Percentiles rank a stretch among this genome's conserved stretches.
Evolutionary conservation across 2,329 filamentous ascomycete genomes (phyloP).

Genomic region (Trichoderma aggressivum): DNA sequence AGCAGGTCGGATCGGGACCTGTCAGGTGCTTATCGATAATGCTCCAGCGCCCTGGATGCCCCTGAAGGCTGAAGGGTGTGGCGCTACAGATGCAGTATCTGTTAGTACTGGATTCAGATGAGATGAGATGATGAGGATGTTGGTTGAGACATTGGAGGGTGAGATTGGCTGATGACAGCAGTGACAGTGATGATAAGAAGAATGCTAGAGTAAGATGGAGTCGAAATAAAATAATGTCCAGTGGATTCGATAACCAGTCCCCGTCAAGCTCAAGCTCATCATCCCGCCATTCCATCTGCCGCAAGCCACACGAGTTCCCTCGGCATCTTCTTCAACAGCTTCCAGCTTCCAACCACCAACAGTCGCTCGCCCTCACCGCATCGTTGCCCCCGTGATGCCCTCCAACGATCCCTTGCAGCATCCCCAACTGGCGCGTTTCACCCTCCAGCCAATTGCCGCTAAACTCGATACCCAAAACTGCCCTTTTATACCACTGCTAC

Average conservation of each 20-base stretch:
- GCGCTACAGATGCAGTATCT: background rate
- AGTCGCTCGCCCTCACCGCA: background rate
- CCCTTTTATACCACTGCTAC: background rate
- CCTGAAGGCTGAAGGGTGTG: background rate
- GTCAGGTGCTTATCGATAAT: conserved; percentile 8
- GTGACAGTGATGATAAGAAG: background rate
- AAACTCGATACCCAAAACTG: background rate
- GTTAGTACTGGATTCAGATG: background rate
- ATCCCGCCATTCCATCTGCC: background rate
- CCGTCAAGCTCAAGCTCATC: background rate
- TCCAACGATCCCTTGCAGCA: background rate
- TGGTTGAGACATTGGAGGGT: background rate
- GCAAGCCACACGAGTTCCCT: background rate
- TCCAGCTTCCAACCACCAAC: background rate
- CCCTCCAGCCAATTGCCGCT: background rate
- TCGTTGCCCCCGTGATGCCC: background rate
- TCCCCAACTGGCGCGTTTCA: background rate
- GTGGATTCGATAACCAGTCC: background rate
- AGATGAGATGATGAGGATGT: background rate
- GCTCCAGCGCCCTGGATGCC: background rate
- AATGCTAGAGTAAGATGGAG: too few relatives aligned
- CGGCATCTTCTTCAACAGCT: background rate
- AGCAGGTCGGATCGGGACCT: background rate
- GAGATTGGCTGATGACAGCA: too few relatives aligned
- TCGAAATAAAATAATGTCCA: background rate